phyloP scores from a whole-genome alignment of 495 filamentous ascomycete genomes.

The Rhizodiscina lignyota region DNA sequence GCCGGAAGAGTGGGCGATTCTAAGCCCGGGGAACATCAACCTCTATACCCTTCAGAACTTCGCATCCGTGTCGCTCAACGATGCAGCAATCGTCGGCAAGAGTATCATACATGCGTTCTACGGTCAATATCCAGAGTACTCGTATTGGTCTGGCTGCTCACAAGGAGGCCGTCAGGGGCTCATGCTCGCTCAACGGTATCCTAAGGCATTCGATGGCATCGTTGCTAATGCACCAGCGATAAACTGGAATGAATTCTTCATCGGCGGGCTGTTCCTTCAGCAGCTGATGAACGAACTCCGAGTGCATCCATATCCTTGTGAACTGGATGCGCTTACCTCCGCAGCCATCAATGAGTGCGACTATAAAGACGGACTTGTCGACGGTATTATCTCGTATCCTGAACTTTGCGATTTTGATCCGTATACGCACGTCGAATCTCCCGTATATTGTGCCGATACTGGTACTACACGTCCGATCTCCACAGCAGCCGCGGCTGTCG shows the following conservation, averaged over 20 bases:
- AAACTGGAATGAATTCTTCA: constrained; percentile 12
- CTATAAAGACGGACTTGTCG: constrained; percentile 19
- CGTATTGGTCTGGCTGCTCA: constrained; percentile 31
- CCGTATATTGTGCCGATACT: neutral
- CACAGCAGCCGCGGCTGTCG: neutral
- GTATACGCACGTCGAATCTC: constrained; percentile 3
- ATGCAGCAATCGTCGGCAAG: constrained; percentile 6
- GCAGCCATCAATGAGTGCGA: constrained; percentile 23
- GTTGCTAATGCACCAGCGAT: constrained; percentile 21
- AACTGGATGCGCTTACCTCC: constrained; percentile 16
- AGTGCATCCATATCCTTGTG: constrained; percentile 11
- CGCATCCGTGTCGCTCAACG: constrained; percentile 8
- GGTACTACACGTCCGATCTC: neutral
- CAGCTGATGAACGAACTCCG: constrained; percentile 4
- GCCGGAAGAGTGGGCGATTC: constrained; percentile 24
- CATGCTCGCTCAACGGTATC: constrained; percentile 27
- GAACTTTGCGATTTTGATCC: constrained; percentile 16
- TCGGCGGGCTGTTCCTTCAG: constrained; percentile 3
- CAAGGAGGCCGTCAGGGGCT: constrained; percentile 28
- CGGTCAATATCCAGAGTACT: constrained; percentile 17
- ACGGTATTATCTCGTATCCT: constrained; percentile 16
- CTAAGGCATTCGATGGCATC: constrained; percentile 23
- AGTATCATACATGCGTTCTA: constrained; percentile 16
- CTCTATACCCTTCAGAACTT: constrained; percentile 23
- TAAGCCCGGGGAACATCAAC: constrained; percentile 26